Evolutionary conservation across 352 stramenopile species (phyloP).

Genomic region (Globisporangium lucens): DNA sequence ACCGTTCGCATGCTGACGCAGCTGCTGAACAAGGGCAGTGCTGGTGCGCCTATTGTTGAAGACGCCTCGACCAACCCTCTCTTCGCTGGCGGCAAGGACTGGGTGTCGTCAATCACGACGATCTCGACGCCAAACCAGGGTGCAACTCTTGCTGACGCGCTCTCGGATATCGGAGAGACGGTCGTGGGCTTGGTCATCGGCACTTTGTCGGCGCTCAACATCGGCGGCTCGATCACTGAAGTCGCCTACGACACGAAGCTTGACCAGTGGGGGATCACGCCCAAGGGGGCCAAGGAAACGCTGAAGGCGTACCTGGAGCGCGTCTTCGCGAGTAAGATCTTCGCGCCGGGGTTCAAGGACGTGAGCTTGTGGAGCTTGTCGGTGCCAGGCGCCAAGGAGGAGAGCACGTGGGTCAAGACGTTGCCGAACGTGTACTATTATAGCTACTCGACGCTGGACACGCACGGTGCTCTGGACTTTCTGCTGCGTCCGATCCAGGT

Average conservation of each 20-base stretch:
- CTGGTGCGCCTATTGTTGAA: too few relatives aligned
- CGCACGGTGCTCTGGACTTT: slow-evolving; percentile 18
- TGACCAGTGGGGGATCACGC: slow-evolving; percentile 49
- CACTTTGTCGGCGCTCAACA: slow-evolving; percentile 19
- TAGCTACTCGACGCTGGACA: slow-evolving; percentile 29
- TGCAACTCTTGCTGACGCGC: slow-evolving; percentile 42
- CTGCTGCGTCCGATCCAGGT: slow-evolving; percentile 24
- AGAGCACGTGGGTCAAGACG: slow-evolving; percentile 35
- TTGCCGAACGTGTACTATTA: slow-evolving; percentile 35
- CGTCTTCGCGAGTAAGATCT: slow-evolving; percentile 31
- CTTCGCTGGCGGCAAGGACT: slow-evolving; percentile 53
- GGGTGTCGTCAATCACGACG: slow-evolving; percentile 70
- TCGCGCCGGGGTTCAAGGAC: slow-evolving; percentile 30
- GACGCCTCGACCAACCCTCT: slow-evolving; percentile 20
- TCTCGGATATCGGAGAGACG: slow-evolving; percentile 35
- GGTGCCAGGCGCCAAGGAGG: slow-evolving; percentile 25
- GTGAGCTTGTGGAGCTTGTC: slow-evolving; percentile 28
- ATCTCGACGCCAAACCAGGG: slow-evolving; percentile 62
- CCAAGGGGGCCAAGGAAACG: slow-evolving; percentile 25
- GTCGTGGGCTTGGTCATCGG: slow-evolving; percentile 39
- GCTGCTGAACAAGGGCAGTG: too few relatives aligned
- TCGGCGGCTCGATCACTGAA: slow-evolving; percentile 29
- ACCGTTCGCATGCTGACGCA: too few relatives aligned
- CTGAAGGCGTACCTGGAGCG: slow-evolving; percentile 36
- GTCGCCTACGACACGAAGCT: slow-evolving; percentile 47